Percentiles rank a stretch among this genome's conserved stretches.
These are phyloP conservation scores for Heritiera fomes DNA, from an alignment of 345 rosid genomes.

Conservation along the genomic window DNA sequence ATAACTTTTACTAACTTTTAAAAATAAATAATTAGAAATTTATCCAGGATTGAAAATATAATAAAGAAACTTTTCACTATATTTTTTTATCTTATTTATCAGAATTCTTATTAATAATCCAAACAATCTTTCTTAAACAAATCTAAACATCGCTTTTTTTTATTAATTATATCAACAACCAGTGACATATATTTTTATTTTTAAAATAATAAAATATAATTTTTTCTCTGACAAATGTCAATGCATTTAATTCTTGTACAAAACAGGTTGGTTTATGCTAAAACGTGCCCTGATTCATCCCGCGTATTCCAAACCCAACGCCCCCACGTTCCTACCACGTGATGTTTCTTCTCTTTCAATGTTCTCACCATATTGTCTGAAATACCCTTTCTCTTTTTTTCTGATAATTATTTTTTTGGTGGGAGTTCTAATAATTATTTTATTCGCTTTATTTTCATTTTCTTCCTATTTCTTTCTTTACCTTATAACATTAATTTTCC, in stretches of 20 bases:
- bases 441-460: not conserved
- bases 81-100: no score
- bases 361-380: not conserved
- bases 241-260: not conserved
- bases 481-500: not conserved
- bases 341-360: not conserved
- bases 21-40: no score
- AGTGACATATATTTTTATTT: no score
- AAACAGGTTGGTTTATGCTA: not conserved
- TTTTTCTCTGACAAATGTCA: not conserved
- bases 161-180: no score
- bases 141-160: no score
- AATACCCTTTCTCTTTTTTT: not conserved
- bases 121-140: no score
- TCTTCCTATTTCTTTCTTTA: not conserved
- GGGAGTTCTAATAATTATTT: no score
- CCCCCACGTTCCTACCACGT: slow-evolving; percentile 1
- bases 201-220: no score
- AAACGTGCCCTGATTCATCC: not conserved
- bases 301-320: not conserved
- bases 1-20: no score
- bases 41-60: not conserved
- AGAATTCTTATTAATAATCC: no score
- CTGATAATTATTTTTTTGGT: no score
- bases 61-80: no score